Percentiles rank a stretch among this genome's conserved stretches.
Evolutionary conservation across 495 filamentous ascomycete genomes (phyloP).

Genomic region (Hyphodiscus hymeniophilus): DNA sequence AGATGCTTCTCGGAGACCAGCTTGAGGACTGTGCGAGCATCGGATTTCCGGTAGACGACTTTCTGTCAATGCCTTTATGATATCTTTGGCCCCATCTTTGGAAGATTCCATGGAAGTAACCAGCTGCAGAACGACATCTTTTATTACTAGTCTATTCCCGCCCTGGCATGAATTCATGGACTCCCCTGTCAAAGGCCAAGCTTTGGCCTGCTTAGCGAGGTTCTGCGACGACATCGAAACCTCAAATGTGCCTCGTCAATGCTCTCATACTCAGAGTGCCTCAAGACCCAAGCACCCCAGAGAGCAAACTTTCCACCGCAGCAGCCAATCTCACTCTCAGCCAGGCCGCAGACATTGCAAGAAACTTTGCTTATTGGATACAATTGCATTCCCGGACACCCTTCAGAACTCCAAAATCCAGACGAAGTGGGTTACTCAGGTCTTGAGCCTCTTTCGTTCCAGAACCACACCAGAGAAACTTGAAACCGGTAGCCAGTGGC

Average conservation of each 20-base stretch:
- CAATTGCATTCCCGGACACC: background rate
- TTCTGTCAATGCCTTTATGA: background rate
- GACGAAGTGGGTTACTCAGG: slow-evolving; percentile 3
- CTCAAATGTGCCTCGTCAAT: slow-evolving; percentile 14
- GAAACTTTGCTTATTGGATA: background rate
- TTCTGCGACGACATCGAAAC: slow-evolving; percentile 24
- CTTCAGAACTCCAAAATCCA: background rate
- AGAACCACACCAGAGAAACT: background rate
- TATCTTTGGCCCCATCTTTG: background rate
- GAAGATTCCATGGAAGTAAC: background rate
- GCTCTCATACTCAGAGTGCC: slow-evolving; percentile 16
- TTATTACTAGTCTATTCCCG: background rate
- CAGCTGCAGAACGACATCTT: background rate
- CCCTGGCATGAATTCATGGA: slow-evolving; percentile 5
- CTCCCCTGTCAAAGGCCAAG: slow-evolving; percentile 4
- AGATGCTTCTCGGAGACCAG: no score
- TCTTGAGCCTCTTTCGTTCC: slow-evolving; percentile 9
- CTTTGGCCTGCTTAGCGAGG: slow-evolving; percentile 16
- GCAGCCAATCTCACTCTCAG: background rate
- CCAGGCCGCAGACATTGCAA: slow-evolving; percentile 1
- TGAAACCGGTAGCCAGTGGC: slow-evolving; percentile 11
- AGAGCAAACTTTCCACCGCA: slow-evolving; percentile 1
- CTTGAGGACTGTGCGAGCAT: no score
- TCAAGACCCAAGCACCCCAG: slow-evolving; percentile 2
- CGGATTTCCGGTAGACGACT: background rate